These are phyloP conservation scores for Piloderma croceum DNA, from an alignment of 768 basidiomycete genomes.

Conservation along the genomic window DNA sequence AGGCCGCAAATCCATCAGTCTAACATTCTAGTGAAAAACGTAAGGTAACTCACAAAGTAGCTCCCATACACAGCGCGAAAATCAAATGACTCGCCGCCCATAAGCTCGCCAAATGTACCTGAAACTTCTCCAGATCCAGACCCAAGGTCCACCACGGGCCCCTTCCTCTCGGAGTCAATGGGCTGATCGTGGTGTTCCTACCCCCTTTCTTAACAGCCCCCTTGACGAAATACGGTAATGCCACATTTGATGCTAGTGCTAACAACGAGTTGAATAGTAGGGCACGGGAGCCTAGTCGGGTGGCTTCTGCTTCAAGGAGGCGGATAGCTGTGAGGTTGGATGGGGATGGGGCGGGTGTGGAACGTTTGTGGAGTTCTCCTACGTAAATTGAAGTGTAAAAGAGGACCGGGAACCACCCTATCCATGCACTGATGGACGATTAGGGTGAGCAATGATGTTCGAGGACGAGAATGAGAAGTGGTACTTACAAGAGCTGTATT, in stretches of 20 bases:
- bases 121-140: constrained; percentile 37
- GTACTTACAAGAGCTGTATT: constrained; percentile 75
- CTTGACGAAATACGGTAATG: constrained; percentile 61
- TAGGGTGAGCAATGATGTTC: background rate
- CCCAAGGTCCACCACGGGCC: constrained; percentile 19
- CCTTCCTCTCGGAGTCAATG: constrained; percentile 1
- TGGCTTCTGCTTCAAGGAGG: constrained; percentile 58
- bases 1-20: constrained; percentile 6
- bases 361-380: constrained; percentile 73
- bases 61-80: constrained; percentile 73
- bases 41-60: constrained; percentile 63
- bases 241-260: constrained; percentile 58
- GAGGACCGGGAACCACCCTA: constrained; percentile 89
- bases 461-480: background rate
- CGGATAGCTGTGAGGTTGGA: constrained; percentile 9
- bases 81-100: constrained; percentile 78
- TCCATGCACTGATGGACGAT: constrained; percentile 62
- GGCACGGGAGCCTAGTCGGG: constrained; percentile 78
- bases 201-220: constrained; percentile 19
- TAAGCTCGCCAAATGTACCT: constrained; percentile 58
- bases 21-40: background rate
- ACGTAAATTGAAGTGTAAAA: constrained; percentile 88
- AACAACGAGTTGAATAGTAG: constrained; percentile 74
- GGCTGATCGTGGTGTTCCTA: background rate
- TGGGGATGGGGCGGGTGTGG: constrained; percentile 27